Evolutionary conservation across 75 land plant genomes (phyloP).

Genomic region (Cupressus sempervirens): DNA sequence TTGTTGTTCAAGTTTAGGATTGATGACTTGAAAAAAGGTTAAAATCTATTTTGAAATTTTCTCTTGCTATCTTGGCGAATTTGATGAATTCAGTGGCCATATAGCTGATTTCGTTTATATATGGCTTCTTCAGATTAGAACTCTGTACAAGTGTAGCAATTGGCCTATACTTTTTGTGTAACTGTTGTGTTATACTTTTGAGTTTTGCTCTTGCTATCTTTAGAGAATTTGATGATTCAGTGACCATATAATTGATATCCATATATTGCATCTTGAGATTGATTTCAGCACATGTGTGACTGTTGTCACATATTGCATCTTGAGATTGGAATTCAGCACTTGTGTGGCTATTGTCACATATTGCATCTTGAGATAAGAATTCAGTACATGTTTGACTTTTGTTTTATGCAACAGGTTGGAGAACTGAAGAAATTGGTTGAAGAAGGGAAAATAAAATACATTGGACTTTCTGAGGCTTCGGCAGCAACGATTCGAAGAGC

Average conservation of each 20-base stretch:
- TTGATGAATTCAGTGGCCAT: neutral
- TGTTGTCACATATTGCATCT: too few species aligned
- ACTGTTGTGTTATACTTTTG: conserved; percentile 13
- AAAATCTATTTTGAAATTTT: conserved; percentile 27
- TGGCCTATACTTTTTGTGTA: too few species aligned
- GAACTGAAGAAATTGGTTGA: conserved; percentile 76
- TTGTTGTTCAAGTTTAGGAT: too few species aligned
- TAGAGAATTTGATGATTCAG: neutral
- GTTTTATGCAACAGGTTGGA: conserved; percentile 37
- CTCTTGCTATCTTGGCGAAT: neutral
- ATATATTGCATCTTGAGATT: too few species aligned
- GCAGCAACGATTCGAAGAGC: conserved; percentile 65
- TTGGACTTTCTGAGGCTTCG: conserved; percentile 68
- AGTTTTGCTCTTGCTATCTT: neutral
- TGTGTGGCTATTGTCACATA: neutral
- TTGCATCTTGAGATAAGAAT: too few species aligned
- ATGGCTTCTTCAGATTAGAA: too few species aligned
- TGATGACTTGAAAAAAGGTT: too few species aligned
- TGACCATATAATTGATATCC: neutral
- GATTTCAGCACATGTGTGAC: neutral
- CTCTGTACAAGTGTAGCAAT: neutral
- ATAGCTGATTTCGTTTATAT: neutral
- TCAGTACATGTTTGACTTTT: neutral
- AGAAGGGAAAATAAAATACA: conserved; percentile 73
- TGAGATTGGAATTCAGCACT: too few species aligned